Evolutionary conservation across 768 basidiomycete genomes (phyloP).

Genomic region (Tylopilus vinaceipallidus): DNA sequence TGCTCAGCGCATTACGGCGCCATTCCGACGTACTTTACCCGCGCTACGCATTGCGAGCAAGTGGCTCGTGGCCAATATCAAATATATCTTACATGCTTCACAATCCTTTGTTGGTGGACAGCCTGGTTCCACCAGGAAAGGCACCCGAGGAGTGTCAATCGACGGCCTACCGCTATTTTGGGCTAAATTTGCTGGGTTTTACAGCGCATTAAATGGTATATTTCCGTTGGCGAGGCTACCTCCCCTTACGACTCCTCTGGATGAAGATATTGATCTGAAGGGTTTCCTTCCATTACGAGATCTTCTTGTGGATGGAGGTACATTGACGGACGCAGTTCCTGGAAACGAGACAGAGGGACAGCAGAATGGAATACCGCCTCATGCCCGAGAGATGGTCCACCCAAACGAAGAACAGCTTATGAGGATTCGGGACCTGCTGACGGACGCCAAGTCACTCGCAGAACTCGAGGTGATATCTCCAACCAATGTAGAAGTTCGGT

Average conservation of each 20-base stretch:
- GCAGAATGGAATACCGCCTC: slow-evolving; percentile 22
- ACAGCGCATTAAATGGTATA: slow-evolving; percentile 51
- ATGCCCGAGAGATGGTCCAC: slow-evolving; percentile 53
- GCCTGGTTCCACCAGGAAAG: slow-evolving; percentile 10
- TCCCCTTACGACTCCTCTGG: slow-evolving; percentile 57
- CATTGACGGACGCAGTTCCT: slow-evolving; percentile 7
- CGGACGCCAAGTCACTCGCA: slow-evolving; percentile 63
- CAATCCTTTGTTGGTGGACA: slow-evolving; percentile 28
- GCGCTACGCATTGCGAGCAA: slow-evolving; percentile 85
- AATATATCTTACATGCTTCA: slow-evolving; percentile 54
- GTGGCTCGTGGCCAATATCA: slow-evolving; percentile 80
- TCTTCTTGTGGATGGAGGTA: slow-evolving; percentile 41
- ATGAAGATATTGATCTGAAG: slow-evolving; percentile 87
- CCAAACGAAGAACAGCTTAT: slow-evolving; percentile 96
- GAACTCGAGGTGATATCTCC: slow-evolving; percentile 52
- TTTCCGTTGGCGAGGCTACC: slow-evolving; percentile 73
- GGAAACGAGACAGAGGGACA: slow-evolving; percentile 24
- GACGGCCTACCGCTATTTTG: slow-evolving; percentile 57
- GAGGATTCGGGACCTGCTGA: slow-evolving; percentile 83
- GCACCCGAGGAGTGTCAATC: slow-evolving; percentile 27
- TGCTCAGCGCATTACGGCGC: slow-evolving; percentile 81
- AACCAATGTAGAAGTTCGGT: slow-evolving; percentile 4
- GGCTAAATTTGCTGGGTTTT: slow-evolving; percentile 66
- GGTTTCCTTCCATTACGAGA: slow-evolving; percentile 84
- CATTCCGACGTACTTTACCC: slow-evolving; percentile 81